Evolutionary conservation across 2,329 filamentous ascomycete species (phyloP), one percentile per base, ranked within the genome.

Genomic region (Trichoderma gracile): DNA sequence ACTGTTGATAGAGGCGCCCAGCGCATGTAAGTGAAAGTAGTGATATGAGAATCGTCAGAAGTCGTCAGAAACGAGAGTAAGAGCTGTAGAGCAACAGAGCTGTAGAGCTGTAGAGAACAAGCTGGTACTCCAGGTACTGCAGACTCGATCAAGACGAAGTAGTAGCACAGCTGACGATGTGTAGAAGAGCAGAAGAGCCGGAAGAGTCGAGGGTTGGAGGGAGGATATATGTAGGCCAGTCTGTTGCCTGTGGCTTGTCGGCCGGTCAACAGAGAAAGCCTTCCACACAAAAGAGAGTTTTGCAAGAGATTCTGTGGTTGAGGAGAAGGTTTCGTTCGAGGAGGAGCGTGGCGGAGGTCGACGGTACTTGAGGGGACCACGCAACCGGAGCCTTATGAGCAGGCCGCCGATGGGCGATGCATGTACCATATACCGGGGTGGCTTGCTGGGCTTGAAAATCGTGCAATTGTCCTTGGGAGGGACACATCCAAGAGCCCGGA

Each of bases 51-150:
- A 58, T 30, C 15, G 47, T 30, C n/a, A 6, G 7, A 14, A 9
- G 47, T 30, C 49, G 49, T n/a, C 33, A 19, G 14, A 38, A 38
- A 27, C 43, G 55, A 58, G 25, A 47, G 57, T 15, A n/a, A 45
- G 25, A 12, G 42, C 49, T 30, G 59, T 38, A 33, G 43, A 58
- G 23, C 55, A 38, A 14, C 33, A 38, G 33, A 38, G 33, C 33
- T 38, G 42, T 47, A 25, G 9, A 61, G 46, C 58, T 33, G 47
- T 27, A 12, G 5, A n/a, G 23, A 5, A 23, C 27, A 12, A 45
- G 52, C 43, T 43, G 33, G 54, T 64, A 64, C 61, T 58, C 61
- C 61, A 58, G 61, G 61, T 57, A 64, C 53, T 15, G 61, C 38
- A 33, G 52, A 14, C 10, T 14, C 33, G 33, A 38, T 38, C 33